Conservation (phyloP, 2,329 filamentous ascomycete species). For the Sporothrix variecibatus region DNA sequence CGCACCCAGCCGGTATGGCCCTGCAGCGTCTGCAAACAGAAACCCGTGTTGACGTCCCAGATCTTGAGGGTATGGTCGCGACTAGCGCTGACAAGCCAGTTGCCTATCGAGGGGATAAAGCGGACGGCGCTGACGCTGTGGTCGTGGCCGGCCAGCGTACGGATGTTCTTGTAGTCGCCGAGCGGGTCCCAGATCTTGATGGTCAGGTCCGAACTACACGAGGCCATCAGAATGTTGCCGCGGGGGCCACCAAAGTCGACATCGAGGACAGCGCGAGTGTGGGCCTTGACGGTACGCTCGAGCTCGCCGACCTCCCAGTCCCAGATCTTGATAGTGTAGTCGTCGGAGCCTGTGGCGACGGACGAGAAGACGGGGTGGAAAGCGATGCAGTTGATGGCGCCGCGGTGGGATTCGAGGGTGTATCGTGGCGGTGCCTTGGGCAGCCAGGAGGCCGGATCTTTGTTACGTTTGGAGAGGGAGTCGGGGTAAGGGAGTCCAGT, state of each 20-base stretch:
- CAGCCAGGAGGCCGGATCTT: conserved; percentile 84
- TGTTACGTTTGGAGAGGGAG: conserved; percentile 75
- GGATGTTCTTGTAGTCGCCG: conserved; percentile 93
- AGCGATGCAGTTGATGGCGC: conserved; percentile 81
- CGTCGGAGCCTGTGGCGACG: conserved; percentile 86
- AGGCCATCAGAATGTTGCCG: conserved; percentile 74
- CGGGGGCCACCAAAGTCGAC: conserved; percentile 87
- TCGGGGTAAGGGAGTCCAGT: conserved; percentile 75
- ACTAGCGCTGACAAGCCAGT: conserved; percentile 82
- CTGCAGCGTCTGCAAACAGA: conserved; percentile 84
- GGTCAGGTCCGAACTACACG: conserved; percentile 84
- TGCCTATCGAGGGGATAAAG: conserved; percentile 82
- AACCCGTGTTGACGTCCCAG: conserved; percentile 93
- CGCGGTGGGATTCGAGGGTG: conserved; percentile 78
- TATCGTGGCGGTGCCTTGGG: conserved; percentile 81
- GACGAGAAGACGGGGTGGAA: conserved; percentile 93
- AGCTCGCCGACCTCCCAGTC: conserved; percentile 93
- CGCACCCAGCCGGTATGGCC: conserved; percentile 92
- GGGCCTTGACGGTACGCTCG: conserved; percentile 86
- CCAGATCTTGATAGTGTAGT: conserved; percentile 95
- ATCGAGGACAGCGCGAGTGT: conserved; percentile 84
- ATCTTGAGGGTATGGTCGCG: conserved; percentile 82
- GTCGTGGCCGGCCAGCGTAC: conserved; percentile 87
- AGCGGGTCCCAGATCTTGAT: conserved; percentile 95
- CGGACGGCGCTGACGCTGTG: conserved; percentile 87